phyloP scores from a whole-genome alignment of 371 early-diverging fungal species.

The Mortierella sp. region DNA sequence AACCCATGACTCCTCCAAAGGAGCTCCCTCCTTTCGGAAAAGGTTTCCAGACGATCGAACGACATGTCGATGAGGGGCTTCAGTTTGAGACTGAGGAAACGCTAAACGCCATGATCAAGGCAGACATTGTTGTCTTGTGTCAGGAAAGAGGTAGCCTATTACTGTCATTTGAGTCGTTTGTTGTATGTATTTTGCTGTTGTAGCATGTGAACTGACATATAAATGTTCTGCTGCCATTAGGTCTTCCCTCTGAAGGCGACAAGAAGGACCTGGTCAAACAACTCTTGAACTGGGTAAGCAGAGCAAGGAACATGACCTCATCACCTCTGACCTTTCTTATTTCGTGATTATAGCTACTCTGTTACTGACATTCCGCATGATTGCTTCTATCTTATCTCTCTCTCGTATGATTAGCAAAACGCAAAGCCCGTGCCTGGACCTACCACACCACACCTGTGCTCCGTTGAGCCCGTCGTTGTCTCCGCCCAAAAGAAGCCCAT shows the following conservation, averaged over 20 bases:
- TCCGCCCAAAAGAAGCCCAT: constrained; percentile 47
- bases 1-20: constrained; percentile 26
- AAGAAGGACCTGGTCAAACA: constrained; percentile 71
- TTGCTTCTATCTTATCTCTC: not conserved
- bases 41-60: constrained; percentile 63
- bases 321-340: not conserved
- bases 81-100: constrained; percentile 63
- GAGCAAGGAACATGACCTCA: not conserved
- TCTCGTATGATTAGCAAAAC: constrained; percentile 62
- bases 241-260: constrained; percentile 72
- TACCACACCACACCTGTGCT: constrained; percentile 72
- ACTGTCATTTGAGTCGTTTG: not conserved
- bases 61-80: constrained; percentile 68
- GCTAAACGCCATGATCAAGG: constrained; percentile 70
- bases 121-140: constrained; percentile 79
- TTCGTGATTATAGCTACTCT: not conserved
- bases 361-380: not conserved
- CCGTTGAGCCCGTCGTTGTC: constrained; percentile 55
- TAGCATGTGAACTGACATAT: not conserved
- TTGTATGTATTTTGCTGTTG: not conserved
- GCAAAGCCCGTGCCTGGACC: constrained; percentile 76
- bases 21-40: constrained; percentile 12
- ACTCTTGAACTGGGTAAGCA: constrained; percentile 71
- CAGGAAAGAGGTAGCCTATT: constrained; percentile 74
- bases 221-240: constrained; percentile 40